Evolutionary conservation across 768 basidiomycete genomes (phyloP).

Genomic region (Suillus plorans): DNA sequence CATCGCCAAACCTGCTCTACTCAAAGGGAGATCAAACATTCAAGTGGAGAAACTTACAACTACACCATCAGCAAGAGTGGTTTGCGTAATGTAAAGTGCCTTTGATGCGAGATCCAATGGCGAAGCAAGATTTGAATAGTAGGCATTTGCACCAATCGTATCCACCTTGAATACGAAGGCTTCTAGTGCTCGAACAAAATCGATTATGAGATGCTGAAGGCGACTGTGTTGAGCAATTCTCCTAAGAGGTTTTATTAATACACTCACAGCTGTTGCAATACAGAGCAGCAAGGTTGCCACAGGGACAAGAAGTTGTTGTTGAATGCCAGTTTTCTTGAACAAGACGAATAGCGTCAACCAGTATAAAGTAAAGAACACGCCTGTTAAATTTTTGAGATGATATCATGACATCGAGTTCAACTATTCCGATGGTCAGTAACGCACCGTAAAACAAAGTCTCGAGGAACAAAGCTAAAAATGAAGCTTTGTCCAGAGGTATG

Average conservation of each 20-base stretch:
- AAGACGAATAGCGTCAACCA: neutral
- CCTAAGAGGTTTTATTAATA: neutral
- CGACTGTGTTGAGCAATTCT: neutral
- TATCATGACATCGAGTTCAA: neutral
- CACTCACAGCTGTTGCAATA: neutral
- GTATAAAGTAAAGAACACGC: slow-evolving; percentile 1
- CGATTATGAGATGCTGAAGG: neutral
- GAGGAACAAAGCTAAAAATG: neutral
- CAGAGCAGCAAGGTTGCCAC: neutral
- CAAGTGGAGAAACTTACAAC: neutral
- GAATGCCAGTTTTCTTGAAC: neutral
- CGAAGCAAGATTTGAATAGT: slow-evolving; percentile 1
- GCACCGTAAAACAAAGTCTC: neutral
- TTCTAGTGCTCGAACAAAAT: neutral
- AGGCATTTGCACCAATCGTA: neutral
- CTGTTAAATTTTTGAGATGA: neutral
- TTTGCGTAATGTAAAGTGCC: neutral
- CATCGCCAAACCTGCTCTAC: neutral
- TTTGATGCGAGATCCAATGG: slow-evolving; percentile 1
- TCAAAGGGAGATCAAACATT: neutral
- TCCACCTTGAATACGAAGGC: neutral
- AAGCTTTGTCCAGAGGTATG: neutral
- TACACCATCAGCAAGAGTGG: neutral
- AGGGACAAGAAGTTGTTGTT: neutral
- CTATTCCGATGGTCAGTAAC: neutral